phyloP scores from a whole-genome alignment of 2,329 filamentous ascomycete genomes.

The Aspergillus puulaauensis region DNA sequence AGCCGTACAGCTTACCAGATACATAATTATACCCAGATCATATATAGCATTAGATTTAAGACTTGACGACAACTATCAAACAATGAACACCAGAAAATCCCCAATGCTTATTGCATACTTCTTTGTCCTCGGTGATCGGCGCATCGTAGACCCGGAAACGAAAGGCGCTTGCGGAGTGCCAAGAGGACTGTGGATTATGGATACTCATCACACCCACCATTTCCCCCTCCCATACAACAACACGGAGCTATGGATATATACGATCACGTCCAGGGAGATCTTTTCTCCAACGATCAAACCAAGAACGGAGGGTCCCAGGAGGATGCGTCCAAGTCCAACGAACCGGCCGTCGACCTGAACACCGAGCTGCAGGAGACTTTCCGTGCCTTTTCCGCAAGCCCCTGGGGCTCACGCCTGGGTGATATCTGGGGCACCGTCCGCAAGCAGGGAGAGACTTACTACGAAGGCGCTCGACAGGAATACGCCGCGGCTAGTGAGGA shows the following conservation, averaged over 20 bases:
- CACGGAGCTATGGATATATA: constrained; percentile 79
- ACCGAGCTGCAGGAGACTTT: constrained; percentile 92
- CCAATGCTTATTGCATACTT: background rate
- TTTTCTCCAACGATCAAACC: constrained; percentile 56
- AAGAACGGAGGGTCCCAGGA: constrained; percentile 48
- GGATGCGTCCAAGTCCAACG: constrained; percentile 35
- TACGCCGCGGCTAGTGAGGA: constrained; percentile 75
- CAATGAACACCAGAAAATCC: background rate
- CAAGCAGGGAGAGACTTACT: constrained; percentile 90
- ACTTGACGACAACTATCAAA: background rate
- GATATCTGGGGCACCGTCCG: constrained; percentile 89
- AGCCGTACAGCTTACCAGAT: constrained; percentile 35
- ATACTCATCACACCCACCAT: constrained; percentile 2
- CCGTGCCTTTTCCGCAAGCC: constrained; percentile 84
- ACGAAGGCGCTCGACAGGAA: constrained; percentile 79
- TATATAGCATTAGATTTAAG: constrained; percentile 1
- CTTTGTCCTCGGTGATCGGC: constrained; percentile 20
- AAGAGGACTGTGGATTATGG: constrained; percentile 1
- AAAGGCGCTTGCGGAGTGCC: constrained; percentile 9
- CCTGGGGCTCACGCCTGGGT: constrained; percentile 86
- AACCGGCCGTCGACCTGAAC: constrained; percentile 62
- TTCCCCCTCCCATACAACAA: constrained; percentile 4
- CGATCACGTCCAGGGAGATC: constrained; percentile 90
- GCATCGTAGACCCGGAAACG: constrained; percentile 27
- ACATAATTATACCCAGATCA: constrained; percentile 6